Evolutionary conservation across 2,329 filamentous ascomycete genomes (phyloP).

Genomic region (Penicillium nordicum): DNA sequence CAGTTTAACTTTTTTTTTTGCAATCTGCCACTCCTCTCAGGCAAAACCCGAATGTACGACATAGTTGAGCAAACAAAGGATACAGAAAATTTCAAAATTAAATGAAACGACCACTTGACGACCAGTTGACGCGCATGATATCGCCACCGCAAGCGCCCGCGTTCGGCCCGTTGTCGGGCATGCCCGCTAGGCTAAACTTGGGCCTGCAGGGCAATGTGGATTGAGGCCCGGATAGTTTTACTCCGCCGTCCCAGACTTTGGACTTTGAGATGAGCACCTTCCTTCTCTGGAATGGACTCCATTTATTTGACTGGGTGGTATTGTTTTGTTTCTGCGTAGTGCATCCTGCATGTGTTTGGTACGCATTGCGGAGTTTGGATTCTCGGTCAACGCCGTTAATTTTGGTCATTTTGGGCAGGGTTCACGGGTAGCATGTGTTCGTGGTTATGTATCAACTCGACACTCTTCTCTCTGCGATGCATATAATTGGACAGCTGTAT

Average conservation of each 20-base stretch:
- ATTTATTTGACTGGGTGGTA: slow-evolving; percentile 9
- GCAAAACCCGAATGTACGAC: neutral
- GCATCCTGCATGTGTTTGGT: neutral
- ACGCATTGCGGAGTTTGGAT: neutral
- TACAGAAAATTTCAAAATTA: neutral
- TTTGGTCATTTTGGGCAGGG: neutral
- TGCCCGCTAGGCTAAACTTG: slow-evolving; percentile 22
- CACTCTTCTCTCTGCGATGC: neutral
- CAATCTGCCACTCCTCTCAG: neutral
- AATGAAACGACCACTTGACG: neutral
- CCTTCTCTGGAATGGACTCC: slow-evolving; percentile 17
- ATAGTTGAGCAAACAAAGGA: neutral
- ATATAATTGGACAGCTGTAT: neutral
- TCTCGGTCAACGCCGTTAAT: neutral
- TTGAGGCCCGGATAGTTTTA: slow-evolving; percentile 12
- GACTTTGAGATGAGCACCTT: slow-evolving; percentile 13
- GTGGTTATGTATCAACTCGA: neutral
- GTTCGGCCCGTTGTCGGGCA: slow-evolving; percentile 29
- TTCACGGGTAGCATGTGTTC: neutral
- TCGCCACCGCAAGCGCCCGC: slow-evolving; percentile 21
- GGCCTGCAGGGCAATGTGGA: slow-evolving; percentile 9
- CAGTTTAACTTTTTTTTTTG: slow-evolving; percentile 1
- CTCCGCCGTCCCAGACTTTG: slow-evolving; percentile 15
- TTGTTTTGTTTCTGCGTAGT: neutral
- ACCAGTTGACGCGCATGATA: slow-evolving; percentile 8